Evolutionary conservation across 208 protist species (phyloP), one percentile per base, ranked within the genome.

Genomic region (Naegleria gruberi): DNA sequence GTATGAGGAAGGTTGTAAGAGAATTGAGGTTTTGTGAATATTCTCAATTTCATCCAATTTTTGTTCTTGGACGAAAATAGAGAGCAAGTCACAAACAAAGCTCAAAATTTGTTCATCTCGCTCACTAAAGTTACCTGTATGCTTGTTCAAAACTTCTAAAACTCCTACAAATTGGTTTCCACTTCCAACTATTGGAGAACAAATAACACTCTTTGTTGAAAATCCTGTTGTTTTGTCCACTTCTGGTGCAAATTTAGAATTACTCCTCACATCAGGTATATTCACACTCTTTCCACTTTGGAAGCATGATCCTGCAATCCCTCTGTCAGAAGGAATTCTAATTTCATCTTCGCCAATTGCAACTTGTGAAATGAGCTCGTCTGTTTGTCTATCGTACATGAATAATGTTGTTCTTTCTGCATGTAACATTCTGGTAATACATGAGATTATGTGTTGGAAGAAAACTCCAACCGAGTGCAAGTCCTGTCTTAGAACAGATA

Each of bases 401-500:
- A 88, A 88, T 7, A 88, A 42, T 10, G 45, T 65, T 4, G 84
- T 65, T 88, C 84, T 88, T 41, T 88, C 84, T 30, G 45, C 43
- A 42, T 40, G 4, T 42, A 88, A 88, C 26, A 88, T 43, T 42
- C 37, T 51, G 3, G 45, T 65, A 8, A 65, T 42, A 65, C 45
- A 34, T n/a, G 84, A 88, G n/a, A 88, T 65, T 30, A 88, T 44
- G n/a, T 65, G 43, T 65, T 88, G 84, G 34, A 86, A 41, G 26
- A 86, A 86, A 4, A 86, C 82, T 23, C 82, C 82, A 6, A 47
- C 26, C 1, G 26, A 42, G 26, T 44, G 17, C 1, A 77, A 37
- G 30, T 77, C 65, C 34, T 77, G 65, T 37, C 65, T 77, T 26
- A 77, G 17, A 6, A 77, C 65, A 37, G 65, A 77, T 7, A 77